These are phyloP conservation scores for Alternaria sp. DNA, from an alignment of 2,329 filamentous ascomycete species.

Conservation along the genomic window DNA sequence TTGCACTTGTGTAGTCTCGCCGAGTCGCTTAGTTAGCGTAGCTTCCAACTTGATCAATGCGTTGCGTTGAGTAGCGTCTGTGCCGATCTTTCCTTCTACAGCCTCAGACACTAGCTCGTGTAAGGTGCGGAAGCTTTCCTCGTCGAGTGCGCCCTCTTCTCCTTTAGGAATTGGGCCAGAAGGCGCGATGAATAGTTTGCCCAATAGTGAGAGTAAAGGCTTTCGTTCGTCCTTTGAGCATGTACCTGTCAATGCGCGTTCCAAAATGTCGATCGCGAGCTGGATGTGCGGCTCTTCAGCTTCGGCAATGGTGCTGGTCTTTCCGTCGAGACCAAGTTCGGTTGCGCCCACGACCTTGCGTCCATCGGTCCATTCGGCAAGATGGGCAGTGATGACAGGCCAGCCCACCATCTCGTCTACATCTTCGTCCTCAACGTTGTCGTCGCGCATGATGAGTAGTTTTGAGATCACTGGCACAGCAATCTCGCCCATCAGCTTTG, in stretches of 20 bases:
- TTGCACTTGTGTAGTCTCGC: constrained; percentile 28
- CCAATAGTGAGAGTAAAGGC: constrained; percentile 66
- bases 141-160: constrained; percentile 14
- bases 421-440: constrained; percentile 74
- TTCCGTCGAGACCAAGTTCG: constrained; percentile 49
- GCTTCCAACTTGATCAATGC: constrained; percentile 61
- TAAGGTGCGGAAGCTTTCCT: constrained; percentile 39
- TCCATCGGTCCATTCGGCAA: constrained; percentile 95
- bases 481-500: constrained; percentile 77
- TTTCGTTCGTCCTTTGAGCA: constrained; percentile 84
- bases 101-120: constrained; percentile 56
- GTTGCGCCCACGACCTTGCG: constrained; percentile 73
- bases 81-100: constrained; percentile 57
- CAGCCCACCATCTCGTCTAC: constrained; percentile 76
- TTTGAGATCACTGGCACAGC: constrained; percentile 76
- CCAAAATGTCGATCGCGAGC: constrained; percentile 77
- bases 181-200: constrained; percentile 79
- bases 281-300: constrained; percentile 81
- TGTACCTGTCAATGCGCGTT: constrained; percentile 70
- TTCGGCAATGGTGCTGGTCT: constrained; percentile 63
- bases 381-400: constrained; percentile 76
- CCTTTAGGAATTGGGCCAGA: constrained; percentile 50
- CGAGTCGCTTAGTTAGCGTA: constrained; percentile 60
- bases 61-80: constrained; percentile 60
- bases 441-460: constrained; percentile 64